Base-by-base conservation (phyloP, 2,329 filamentous ascomycete species). In the Penicillium brasilianum region DNA sequence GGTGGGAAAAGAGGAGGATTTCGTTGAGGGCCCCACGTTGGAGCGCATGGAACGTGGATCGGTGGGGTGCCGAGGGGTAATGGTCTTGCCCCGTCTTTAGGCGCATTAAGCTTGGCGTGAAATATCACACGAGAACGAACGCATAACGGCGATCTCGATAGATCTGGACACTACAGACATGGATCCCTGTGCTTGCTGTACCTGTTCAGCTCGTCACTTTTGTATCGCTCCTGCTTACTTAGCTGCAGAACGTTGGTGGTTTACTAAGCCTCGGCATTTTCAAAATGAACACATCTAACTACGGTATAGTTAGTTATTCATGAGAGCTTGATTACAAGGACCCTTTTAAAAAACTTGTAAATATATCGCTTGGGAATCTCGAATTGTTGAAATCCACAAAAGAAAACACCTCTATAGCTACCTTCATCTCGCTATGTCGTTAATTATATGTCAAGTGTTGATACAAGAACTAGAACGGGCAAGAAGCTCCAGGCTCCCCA, bases 1-100 rank as follows among this genome's bases (percentile, higher is more conserved):
- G 58, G 61, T 64, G 60, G 58, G 32, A 63, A 56, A 61, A 55
- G 44, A 28, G 60, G 60, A 63, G 64, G 66, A 66, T 30, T 69
- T 65, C 55, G 65, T 55, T 61, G 56, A 58, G 64, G 25, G 71
- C 71, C 73, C 72, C 72, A 74, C 71, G 72, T 69, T 66, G 60
- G 60, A 56, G 51, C 60, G 46, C 60, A 60, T 60, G 48, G 57
- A 65, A 57, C 60, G 62, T 59, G 67, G 63, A 63, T 62, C 52
- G 60, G 67, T 63, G 67, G 65, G 63, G 62, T 37, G 51, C 57
- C 51, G 43, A 50, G 57, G 57, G 50, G 32, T 54, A 36, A 25
- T 36, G 32, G 37, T 34, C 52, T 43, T 16, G 50, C 34, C 34
- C 50, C 34, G 36, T 53, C 22, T 30, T 54, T 9, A 43, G n/a